A percentile compares a stretch with the other conserved stretches of the same genome.
Conservation (phyloP, 108 stramenopile species). For the Skeletonema costatum region DNA sequence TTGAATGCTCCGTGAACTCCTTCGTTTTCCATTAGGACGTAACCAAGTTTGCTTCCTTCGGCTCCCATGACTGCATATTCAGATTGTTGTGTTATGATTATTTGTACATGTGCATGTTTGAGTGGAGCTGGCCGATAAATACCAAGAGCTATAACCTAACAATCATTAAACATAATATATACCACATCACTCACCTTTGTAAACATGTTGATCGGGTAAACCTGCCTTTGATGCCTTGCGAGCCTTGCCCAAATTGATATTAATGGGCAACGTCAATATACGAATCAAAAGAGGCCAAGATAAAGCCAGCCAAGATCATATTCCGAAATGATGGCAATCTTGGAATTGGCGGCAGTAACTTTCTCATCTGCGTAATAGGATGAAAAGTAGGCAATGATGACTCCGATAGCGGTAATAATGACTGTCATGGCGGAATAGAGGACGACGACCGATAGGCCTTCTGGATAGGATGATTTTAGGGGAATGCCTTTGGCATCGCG, state of each 20-base stretch:
- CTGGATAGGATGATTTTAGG: constrained; percentile 24
- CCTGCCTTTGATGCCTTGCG: constrained; percentile 20
- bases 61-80: background rate
- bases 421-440: constrained; percentile 12
- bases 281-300: constrained; percentile 9
- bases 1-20: constrained; percentile 26
- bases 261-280: constrained; percentile 10
- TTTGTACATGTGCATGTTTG: background rate
- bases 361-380: background rate
- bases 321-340: constrained; percentile 17
- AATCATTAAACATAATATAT: background rate
- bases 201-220: constrained; percentile 35
- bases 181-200: constrained; percentile 7
- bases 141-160: background rate
- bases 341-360: constrained; percentile 3
- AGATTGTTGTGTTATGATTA: background rate
- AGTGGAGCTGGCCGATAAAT: background rate
- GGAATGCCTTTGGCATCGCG: constrained; percentile 36
- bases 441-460: background rate
- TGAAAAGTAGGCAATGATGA: background rate
- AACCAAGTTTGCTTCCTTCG: constrained; percentile 23
- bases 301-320: constrained; percentile 36
- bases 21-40: constrained; percentile 31
- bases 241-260: constrained; percentile 10
- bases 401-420: constrained; percentile 10